Evolutionary conservation across 2,329 filamentous ascomycete species (phyloP), one percentile per base, ranked within the genome.

Genomic region (Scopulariopsis brevicaulis): DNA sequence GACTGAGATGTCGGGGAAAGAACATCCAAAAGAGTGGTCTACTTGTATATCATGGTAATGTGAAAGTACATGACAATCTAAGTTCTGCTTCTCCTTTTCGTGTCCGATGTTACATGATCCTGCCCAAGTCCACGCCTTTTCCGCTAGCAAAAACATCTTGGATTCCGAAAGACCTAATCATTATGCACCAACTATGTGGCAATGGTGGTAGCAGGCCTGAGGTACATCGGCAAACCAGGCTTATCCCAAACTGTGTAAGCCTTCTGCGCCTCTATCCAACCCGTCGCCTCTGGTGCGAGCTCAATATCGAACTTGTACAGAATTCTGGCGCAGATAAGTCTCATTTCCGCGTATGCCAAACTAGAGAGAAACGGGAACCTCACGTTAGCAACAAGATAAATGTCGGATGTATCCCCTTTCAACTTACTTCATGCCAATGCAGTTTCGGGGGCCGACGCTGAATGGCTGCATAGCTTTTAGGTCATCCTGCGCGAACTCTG

Each of bases 381-480:
- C 4, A 14, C 11, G 40, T 46, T 46, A 46, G 40, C n/a, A n/a
- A n/a, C 18, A 3, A 24, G 12, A 50, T 12, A 24, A 5, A 6
- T 48, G 37, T 8, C 25, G 7, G 8, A 28, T 10, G 10, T 7
- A 28, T 3, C 2, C 2, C 3, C 4, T n/a, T n/a, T 4, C n/a
- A 10, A 62, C 68, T 62, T 60, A 71, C 70, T 66, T 68, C 61
- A 63, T 66, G 4, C 69, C 69, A 34, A 70, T 60, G 54, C 68
- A 71, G 37, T 67, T 64, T 4, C 69, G 62, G 1, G 67, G 65
- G 1, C 69, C 68, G 22, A 63, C 11, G 0, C 61, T 62, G 50
- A 71, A 71, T 4, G 69, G 68, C 55, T 68, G 65, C 1, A 69
- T 54, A 0, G 60, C 62, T 4, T 65, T 62, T 8, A 58, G 62